Conservation (phyloP, 768 basidiomycete species). For the Phaeotremella fagi region DNA sequence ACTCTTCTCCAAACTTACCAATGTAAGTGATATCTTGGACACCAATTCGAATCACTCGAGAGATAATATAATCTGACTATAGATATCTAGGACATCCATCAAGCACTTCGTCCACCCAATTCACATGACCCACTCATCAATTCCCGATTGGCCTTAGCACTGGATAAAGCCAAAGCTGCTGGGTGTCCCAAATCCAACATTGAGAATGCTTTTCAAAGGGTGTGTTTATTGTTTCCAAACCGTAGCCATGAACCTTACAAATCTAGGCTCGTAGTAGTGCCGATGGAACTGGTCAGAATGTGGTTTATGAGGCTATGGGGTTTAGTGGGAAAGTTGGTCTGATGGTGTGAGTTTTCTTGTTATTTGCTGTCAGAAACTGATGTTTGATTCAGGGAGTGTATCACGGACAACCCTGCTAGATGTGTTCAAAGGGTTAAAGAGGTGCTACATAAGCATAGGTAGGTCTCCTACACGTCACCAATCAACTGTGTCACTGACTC, state of each 20-base stretch:
- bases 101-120: slow-evolving; percentile 33
- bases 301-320: slow-evolving; percentile 43
- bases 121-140: slow-evolving; percentile 35
- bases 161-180: slow-evolving; percentile 36
- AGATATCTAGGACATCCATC: slow-evolving; percentile 45
- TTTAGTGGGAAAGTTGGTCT: slow-evolving; percentile 39
- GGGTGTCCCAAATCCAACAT: slow-evolving; percentile 39
- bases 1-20: slow-evolving; percentile 33
- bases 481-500: too few relatives aligned
- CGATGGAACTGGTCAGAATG: slow-evolving; percentile 37
- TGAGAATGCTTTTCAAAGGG: slow-evolving; percentile 36
- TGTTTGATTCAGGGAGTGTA: slow-evolving; percentile 30
- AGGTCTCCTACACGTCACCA: too few relatives aligned
- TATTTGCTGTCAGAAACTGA: neutral
- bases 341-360: slow-evolving; percentile 37
- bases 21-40: slow-evolving; percentile 15
- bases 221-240: slow-evolving; percentile 1
- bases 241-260: neutral
- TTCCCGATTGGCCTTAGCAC: slow-evolving; percentile 30
- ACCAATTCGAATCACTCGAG: neutral
- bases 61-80: too few relatives aligned
- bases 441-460: slow-evolving; percentile 34
- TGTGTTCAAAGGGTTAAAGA: slow-evolving; percentile 36
- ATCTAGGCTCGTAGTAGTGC: slow-evolving; percentile 19
- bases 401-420: slow-evolving; percentile 38